phyloP scores from a whole-genome alignment of 345 rosid genomes.

The Schrenkiella parvula region DNA sequence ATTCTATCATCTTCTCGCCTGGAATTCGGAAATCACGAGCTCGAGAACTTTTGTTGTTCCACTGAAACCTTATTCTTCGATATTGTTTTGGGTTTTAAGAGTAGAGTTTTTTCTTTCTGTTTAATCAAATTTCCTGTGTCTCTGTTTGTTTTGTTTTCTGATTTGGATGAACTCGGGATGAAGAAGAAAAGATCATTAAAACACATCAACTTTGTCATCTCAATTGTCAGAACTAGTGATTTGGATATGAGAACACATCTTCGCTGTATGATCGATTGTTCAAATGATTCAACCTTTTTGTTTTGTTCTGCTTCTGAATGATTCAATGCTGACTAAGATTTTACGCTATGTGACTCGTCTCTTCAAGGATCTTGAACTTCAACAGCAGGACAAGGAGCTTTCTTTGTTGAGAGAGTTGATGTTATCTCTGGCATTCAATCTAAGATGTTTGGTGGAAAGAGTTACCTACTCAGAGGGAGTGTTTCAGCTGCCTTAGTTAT shows the following conservation, averaged over 20 bases:
- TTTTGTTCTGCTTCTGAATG: not conserved
- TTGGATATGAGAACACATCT: not conserved
- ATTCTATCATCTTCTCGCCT: not conserved
- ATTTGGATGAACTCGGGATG: not conserved
- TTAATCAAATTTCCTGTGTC: not conserved
- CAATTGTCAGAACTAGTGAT: not conserved
- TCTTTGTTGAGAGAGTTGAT: constrained; percentile 9
- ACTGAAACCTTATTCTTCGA: not conserved
- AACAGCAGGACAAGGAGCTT: not conserved
- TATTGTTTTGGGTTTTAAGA: not conserved
- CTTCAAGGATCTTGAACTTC: constrained; percentile 17
- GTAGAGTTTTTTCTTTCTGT: not conserved
- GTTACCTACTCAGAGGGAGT: constrained; percentile 26
- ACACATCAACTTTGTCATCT: not conserved
- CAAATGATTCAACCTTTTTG: not conserved
- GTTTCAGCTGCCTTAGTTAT: constrained; percentile 30
- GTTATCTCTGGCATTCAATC: constrained; percentile 11
- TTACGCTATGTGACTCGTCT: not conserved
- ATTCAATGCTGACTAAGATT: not conserved
- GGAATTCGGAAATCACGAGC: not conserved
- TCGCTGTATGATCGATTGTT: not conserved
- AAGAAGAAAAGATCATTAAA: not conserved
- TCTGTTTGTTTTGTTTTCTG: not conserved
- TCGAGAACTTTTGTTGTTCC: not conserved
- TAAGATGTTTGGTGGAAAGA: constrained; percentile 23